Base-by-base conservation (phyloP, 192 early-diverging fungal genomes). In the Kappamyces sp. region DNA sequence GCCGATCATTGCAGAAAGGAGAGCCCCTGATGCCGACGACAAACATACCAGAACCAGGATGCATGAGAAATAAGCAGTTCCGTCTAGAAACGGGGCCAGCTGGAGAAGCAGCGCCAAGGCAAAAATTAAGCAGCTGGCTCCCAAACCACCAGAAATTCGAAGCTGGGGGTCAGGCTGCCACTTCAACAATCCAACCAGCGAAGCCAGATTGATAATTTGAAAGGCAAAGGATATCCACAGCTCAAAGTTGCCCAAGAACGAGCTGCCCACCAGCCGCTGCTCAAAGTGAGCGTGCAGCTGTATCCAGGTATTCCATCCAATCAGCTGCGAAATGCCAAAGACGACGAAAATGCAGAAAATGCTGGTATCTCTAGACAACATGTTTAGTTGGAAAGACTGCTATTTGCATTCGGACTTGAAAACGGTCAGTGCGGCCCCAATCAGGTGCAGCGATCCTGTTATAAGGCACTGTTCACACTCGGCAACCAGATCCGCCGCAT, bases 381-480 rank as follows among this genome's bases (percentile, higher is more conserved):
- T n/a, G n/a, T n/a, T n/a, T n/a, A n/a, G n/a, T n/a, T n/a, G n/a
- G n/a, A 59, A 7, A 59, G 4, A 0, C 40, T 29, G 33, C 63
- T 58, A 68, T 39, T 45, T 34, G 29, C 84, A 71, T 15, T 75
- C 70, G 32, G 81, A 81, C 33, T 80, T 77, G 14, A 89, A 66
- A n/a, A 84, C 81, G 36, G 76, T 86, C 60, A 96, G 72, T 4
- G 86, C 76, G 14, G 86, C 88, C 33, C 96, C 96, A 22, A 96
- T 83, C 57, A 99, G 66, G 61, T 95, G 88, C 62, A 99, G 66
- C 60, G 92, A 95, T 6, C 96, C 96, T 2, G 94, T 95, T 31
- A 87, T 87, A 33, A 99, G 72, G 1, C 93, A 88, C 42, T 87
- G 77, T 15, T 57, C 32, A 31, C 34, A 32, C 11, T 39, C 43